Evolutionary conservation across 2,329 filamentous ascomycete species (phyloP), one percentile per base, ranked within the genome.

Genomic region (Tolypocladium amazonense): DNA sequence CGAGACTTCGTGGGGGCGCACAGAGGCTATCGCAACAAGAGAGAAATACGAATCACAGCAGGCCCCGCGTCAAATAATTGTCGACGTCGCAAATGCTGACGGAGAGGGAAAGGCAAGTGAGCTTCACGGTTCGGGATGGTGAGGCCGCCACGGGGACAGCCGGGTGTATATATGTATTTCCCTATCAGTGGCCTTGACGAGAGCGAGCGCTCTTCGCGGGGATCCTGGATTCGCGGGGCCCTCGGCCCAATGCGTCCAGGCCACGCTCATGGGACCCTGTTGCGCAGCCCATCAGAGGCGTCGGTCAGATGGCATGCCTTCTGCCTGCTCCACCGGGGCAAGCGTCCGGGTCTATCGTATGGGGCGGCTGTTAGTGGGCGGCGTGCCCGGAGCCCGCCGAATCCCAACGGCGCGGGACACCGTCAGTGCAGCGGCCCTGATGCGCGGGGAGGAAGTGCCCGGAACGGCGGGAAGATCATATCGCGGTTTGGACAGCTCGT

Each of bases 321-420:
- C 15, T 27, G 47, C 14, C 15, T 20, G 35, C 54, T 56, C 35
- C 35, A 33, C 35, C 37, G 30, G 53, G 33, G 57, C 54, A 30
- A 52, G 45, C 35, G n/a, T 15, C 8, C 55, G 55, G n/a, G 55
- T 27, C 23, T 7, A 41, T 20, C 7, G 33, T n/a, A n/a, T n/a
- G 37, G 38, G 55, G 37, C 38, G 27, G 25, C 37, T 30, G 23
- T 33, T n/a, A 33, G 54, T 33, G 56, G 41, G 57, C 12, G 45
- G 54, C 37, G 23, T 37, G 38, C 37, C 58, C 67, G 67, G 67
- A 70, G 64, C 64, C 66, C 68, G 67, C 68, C 68, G 68, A 69
- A 58, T 43, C 62, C 68, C 68, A 65, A 61, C 20, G 60, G 58
- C 62, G 62, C 61, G 59, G 58, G 55, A 62, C 56, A 37, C 60